These are phyloP conservation scores for Colletotrichum theobromicola DNA, from an alignment of 2,329 filamentous ascomycete genomes.

Conservation along the genomic window DNA sequence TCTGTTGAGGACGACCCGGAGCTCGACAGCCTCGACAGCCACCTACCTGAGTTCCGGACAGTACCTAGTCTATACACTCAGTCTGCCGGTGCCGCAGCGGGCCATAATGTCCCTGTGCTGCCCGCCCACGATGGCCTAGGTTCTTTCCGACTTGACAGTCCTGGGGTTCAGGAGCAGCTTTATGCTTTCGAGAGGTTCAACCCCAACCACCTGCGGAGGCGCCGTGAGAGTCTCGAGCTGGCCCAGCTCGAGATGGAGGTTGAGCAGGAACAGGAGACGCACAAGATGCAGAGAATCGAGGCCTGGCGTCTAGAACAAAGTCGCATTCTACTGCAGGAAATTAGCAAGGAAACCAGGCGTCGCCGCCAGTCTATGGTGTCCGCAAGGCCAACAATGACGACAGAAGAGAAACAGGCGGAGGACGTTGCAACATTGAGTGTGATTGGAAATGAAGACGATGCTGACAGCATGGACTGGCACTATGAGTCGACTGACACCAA, in stretches of 20 bases:
- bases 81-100: conserved; percentile 48
- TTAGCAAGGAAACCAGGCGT: conserved; percentile 81
- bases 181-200: conserved; percentile 91
- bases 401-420: conserved; percentile 33
- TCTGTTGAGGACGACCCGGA: conserved; percentile 73
- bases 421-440: conserved; percentile 34
- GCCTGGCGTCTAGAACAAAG: conserved; percentile 93
- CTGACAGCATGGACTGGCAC: conserved; percentile 55
- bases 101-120: conserved; percentile 73
- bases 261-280: conserved; percentile 66
- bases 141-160: conserved; percentile 73
- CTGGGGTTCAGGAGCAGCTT: conserved; percentile 78
- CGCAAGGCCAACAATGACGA: conserved; percentile 34
- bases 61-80: conserved; percentile 47
- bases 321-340: conserved; percentile 82
- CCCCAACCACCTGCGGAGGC: conserved; percentile 66
- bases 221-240: conserved; percentile 58
- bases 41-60: conserved; percentile 85
- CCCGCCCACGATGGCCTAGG: conserved; percentile 92
- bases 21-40: conserved; percentile 91
- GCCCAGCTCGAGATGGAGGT: conserved; percentile 57
- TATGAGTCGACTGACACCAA: conserved; percentile 49
- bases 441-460: conserved; percentile 31
- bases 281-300: conserved; percentile 85
- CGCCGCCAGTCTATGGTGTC: conserved; percentile 68